These are phyloP conservation scores for Mychonastes homosphaera DNA, from an alignment of 139 green algal species.

Conservation along the genomic window DNA sequence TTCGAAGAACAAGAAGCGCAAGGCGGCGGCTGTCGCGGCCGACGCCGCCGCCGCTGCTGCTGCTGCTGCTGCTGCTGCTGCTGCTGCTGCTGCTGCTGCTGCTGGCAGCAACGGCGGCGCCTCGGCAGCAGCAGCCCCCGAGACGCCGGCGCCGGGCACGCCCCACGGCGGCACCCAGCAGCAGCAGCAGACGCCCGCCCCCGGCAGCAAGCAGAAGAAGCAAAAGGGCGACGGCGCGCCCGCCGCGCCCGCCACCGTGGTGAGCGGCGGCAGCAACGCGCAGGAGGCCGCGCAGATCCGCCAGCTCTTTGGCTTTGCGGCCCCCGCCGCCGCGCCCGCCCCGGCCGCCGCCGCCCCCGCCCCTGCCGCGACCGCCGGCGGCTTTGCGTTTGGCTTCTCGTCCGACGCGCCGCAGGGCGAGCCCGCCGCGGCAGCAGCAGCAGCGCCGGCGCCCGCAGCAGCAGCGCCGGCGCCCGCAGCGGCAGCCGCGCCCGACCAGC, in stretches of 20 bases:
- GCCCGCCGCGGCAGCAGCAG: neutral
- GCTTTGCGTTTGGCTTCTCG: no score
- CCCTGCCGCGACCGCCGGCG: no score
- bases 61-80: slow-evolving; percentile 3
- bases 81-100: neutral
- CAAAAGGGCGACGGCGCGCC: neutral
- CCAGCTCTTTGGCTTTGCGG: slow-evolving; percentile 32
- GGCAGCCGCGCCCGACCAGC: neutral
- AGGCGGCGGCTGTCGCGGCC: no score
- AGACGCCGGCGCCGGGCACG: neutral
- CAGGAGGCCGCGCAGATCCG: slow-evolving; percentile 53
- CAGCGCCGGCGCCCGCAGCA: slow-evolving; percentile 4
- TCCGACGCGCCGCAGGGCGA: no score
- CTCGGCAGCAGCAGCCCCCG: neutral
- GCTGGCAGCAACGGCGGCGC: neutral
- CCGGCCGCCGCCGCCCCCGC: no score
- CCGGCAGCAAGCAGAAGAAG: neutral
- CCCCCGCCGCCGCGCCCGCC: neutral
- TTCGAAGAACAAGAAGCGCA: no score
- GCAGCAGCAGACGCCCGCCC: neutral
- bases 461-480: neutral
- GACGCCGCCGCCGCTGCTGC: no score
- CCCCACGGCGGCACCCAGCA: neutral
- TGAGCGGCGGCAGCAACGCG: slow-evolving; percentile 34
- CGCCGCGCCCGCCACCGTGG: slow-evolving; percentile 8